A percentile compares a stretch with the other conserved stretches of the same genome.
These are phyloP conservation scores for Oleoguttula mirabilis DNA, from an alignment of 495 filamentous ascomycete species.

Conservation along the genomic window DNA sequence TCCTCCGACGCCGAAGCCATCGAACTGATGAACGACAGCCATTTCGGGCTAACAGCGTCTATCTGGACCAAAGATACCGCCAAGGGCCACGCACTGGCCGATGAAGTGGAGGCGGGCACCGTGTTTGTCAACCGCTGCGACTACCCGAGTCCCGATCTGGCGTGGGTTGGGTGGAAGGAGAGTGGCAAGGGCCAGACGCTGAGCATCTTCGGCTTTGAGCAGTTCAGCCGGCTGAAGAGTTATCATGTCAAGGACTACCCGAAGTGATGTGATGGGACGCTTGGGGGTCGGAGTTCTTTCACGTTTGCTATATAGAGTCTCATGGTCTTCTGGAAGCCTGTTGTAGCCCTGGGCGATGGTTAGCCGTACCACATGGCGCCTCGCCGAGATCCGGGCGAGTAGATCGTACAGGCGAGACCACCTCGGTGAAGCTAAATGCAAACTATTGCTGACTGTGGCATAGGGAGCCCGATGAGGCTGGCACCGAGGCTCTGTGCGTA, in stretches of 20 bases:
- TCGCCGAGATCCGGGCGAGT: too few species aligned
- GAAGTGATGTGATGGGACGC: too few species aligned
- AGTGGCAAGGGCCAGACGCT: conserved; percentile 84
- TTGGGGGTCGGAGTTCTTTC: too few species aligned
- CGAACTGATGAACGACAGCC: conserved; percentile 82
- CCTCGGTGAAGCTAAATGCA: too few species aligned
- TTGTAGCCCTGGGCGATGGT: too few species aligned
- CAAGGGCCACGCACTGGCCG: conserved; percentile 63
- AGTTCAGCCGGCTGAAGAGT: conserved; percentile 92
- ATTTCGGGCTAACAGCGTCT: conserved; percentile 90
- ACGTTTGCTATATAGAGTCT: too few species aligned
- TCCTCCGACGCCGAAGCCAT: conserved; percentile 72
- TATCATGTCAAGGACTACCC: conserved; percentile 87
- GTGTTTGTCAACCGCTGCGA: conserved; percentile 95
- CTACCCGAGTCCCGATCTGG: conserved; percentile 89
- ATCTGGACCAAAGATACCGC: conserved; percentile 90
- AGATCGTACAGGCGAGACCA: too few species aligned
- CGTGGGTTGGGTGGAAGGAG: conserved; percentile 97
- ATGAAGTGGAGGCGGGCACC: conserved; percentile 82
- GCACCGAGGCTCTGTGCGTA: too few species aligned
- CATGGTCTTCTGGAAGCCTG: too few species aligned
- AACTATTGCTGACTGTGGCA: too few species aligned
- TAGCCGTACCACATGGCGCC: too few species aligned
- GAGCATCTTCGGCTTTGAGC: conserved; percentile 83
- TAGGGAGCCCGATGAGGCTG: too few species aligned